Evolutionary conservation across 495 filamentous ascomycete species (phyloP), one percentile per base, ranked within the genome.

Genomic region (Aspergillus bertholletiae): DNA sequence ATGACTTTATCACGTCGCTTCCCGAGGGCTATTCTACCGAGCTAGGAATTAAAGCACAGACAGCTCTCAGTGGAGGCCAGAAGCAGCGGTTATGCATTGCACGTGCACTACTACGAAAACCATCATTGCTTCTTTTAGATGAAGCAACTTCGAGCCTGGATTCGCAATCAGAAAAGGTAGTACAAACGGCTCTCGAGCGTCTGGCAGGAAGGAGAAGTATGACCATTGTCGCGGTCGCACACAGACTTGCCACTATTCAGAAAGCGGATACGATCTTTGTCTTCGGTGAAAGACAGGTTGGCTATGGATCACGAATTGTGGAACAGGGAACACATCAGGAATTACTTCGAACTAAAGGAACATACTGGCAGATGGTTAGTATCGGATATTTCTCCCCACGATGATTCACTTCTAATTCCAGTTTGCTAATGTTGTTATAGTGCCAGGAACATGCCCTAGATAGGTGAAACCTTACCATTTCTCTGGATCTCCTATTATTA

Each of bases 191-290:
- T 0, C 75, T 90, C 53, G 84, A 87, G 49, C 51, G 74, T 15
- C 77, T 84, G 5, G 68, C 78, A 2, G 74, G 73, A 51, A 78
- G 74, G n/a, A 51, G 63, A 12, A 67, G 60, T 28, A 68, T 86
- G 51, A 90, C 84, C 0, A 87, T 84, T 21, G 79, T 91, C 7
- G 84, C 80, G 0, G 82, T 91, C 9, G 88, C 88, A 21, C 88
- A 92, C 65, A 70, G 88, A 1, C 64, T 92, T 32, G 76, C 75
- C 7, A 90, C 87, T n/a, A 81, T 92, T 13, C 79, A 80, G 52
- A 84, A 84, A 56, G 86, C 87, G 1, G 84, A 90, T 66, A 62
- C 75, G n/a, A 92, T 91, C 35, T 82, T 88, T 52, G 80, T 88
- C 32, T 75, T 92, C 53, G 84, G 68, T n/a, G 61, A 75, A 22